Base-by-base conservation (phyloP, 768 basidiomycete genomes). In the Sistotremastrum niveocremeum region DNA sequence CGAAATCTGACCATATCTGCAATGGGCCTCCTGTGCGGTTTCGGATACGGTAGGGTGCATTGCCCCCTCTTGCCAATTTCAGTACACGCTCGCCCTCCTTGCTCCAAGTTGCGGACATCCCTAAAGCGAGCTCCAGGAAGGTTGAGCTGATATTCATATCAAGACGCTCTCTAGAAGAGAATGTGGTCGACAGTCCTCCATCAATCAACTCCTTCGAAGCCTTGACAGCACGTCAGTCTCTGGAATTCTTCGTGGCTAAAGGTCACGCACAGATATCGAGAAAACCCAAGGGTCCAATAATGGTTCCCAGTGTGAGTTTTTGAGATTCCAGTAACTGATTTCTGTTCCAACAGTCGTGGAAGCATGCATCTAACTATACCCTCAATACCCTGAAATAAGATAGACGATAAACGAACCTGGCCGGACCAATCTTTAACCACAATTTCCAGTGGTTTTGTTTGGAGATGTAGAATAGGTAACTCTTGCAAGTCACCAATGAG, bases 271-370 rank as follows among this genome's bases (percentile, higher is more conserved):
- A 48, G 72, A 71, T 41, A 84, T 59, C 7, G 80, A 79, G 53
- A 95, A 84, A 11, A 79, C 83, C 93, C 94, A 99, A 3, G 95
- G 95, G 58, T 99, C 95, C 51, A 94, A 87, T 45, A 99, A 53
- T 2, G 95, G 94, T 62, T 98, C 95, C 90, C 95, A 99, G 56
- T 98, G 90, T 41, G 95, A 98, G 58, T 95, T 97, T 28, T 82
- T 81, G 42, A 98, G 63, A 61, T 99, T 99, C 88, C 90, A 99
- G 57, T 95, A 99, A 49, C 80, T 89, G 60, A 95, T 82, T 42
- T 81, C 78, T 3, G 79, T 81, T 28, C 81, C 79, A 56, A 97
- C 67, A 0, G 83, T 81, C 1, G 85, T 84, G 5, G 81, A 79
- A 4, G 88, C 85, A 57, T 83, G 81, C 39, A 98, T 64, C 94